These are phyloP conservation scores for Acanthamoeba triangularis DNA, from an alignment of 208 protist genomes.

Conservation along the genomic window DNA sequence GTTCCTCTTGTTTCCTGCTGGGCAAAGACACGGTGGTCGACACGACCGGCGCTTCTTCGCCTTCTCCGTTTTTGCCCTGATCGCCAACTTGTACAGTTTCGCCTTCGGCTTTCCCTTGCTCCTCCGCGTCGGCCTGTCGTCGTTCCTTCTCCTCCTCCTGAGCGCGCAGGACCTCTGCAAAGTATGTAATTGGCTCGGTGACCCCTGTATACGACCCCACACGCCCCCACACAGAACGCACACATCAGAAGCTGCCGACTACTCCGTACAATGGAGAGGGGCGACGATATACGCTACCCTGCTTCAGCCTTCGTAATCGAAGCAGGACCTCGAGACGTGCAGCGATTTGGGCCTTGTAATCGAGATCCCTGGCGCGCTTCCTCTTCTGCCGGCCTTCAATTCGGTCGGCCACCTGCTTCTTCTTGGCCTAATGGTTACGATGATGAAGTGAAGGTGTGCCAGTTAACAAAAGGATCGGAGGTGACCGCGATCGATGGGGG, in stretches of 20 bases:
- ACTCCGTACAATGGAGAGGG: background rate
- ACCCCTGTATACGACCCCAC: background rate
- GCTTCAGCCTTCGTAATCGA: background rate
- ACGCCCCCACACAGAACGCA: background rate
- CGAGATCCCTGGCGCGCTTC: background rate
- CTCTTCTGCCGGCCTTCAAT: background rate
- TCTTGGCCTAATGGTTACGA: background rate
- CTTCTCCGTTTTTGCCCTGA: background rate
- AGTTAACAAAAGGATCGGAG: background rate
- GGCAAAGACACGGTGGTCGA: no score
- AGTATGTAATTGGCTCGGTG: slow-evolving; percentile 4
- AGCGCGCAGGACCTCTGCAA: slow-evolving; percentile 7
- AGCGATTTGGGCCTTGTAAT: slow-evolving; percentile 9
- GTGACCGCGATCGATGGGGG: background rate
- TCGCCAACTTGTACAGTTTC: background rate
- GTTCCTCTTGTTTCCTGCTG: background rate
- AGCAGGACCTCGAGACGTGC: slow-evolving; percentile 52
- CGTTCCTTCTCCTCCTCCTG: background rate
- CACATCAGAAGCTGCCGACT: background rate
- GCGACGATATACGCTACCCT: background rate
- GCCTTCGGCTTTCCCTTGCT: background rate
- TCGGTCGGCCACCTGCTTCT: background rate
- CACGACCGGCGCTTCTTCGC: background rate
- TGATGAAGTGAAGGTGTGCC: background rate
- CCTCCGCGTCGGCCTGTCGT: background rate